Conservation (phyloP, 108 stramenopile species). For the Nitzschia sp. region DNA sequence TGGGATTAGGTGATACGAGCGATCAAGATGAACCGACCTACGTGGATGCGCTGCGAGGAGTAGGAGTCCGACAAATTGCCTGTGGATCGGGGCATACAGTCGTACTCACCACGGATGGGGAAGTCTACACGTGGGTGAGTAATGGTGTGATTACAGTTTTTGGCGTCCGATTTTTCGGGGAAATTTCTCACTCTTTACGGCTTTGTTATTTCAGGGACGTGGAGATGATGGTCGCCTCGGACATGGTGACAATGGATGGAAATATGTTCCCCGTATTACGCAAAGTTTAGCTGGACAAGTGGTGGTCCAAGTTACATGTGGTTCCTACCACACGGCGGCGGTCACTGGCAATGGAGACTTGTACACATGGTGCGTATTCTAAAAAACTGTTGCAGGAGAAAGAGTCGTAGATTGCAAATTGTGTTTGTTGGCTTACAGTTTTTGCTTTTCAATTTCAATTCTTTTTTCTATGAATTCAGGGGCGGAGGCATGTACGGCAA, state of each 20-base stretch:
- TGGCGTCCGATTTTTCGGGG: neutral
- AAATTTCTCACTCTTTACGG: neutral
- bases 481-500: conserved; percentile 98
- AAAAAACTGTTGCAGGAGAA: neutral
- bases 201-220: neutral
- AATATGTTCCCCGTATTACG: conserved; percentile 90
- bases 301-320: conserved; percentile 89
- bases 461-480: conserved; percentile 28
- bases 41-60: conserved; percentile 89
- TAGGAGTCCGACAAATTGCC: conserved; percentile 90
- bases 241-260: conserved; percentile 96
- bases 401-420: too few species aligned
- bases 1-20: conserved; percentile 72
- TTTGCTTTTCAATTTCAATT: neutral
- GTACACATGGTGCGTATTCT: conserved; percentile 62
- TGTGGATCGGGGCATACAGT: conserved; percentile 95
- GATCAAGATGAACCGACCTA: conserved; percentile 91
- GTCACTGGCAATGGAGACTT: conserved; percentile 90
- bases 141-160: too few species aligned
- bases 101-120: conserved; percentile 90
- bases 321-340: conserved; percentile 93
- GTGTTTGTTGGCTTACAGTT: too few species aligned
- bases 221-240: conserved; percentile 87
- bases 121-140: conserved; percentile 90
- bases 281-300: conserved; percentile 81